Conservation (phyloP, 139 green algal species). For the Desmodesmus armatus region DNA sequence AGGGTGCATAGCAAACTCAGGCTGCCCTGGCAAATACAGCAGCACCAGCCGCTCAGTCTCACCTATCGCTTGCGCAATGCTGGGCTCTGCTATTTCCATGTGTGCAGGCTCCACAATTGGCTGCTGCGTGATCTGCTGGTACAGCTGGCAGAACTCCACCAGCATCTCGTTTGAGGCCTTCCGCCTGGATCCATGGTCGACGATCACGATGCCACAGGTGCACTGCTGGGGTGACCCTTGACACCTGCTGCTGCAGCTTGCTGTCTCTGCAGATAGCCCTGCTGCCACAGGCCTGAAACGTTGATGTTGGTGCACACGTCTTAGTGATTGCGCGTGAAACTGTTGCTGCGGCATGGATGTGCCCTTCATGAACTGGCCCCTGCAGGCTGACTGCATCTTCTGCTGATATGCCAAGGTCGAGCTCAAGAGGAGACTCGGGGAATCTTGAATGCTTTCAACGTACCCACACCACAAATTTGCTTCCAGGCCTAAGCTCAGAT, state of each 20-base stretch:
- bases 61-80: conserved; percentile 81
- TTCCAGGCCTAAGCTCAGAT: no score
- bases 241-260: conserved; percentile 22
- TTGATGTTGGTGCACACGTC: no score
- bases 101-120: conserved; percentile 84
- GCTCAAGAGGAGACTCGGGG: no score
- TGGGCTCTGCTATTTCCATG: conserved; percentile 91
- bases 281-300: background rate
- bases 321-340: no score
- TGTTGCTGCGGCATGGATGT: no score
- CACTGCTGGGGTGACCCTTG: no score
- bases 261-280: background rate
- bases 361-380: no score
- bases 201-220: conserved; percentile 81
- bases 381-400: no score
- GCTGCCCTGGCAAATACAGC: background rate
- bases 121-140: conserved; percentile 62
- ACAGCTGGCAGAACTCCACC: conserved; percentile 82
- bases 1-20: background rate
- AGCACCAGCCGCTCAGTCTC: background rate
- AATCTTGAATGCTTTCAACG: no score
- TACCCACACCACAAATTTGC: no score
- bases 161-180: conserved; percentile 87
- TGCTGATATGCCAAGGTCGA: no score
- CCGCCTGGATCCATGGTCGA: conserved; percentile 91